Evolutionary conservation across 2,329 filamentous ascomycete genomes (phyloP), one percentile per base, ranked within the genome.

Genomic region (Aureobasidium melanogenum): DNA sequence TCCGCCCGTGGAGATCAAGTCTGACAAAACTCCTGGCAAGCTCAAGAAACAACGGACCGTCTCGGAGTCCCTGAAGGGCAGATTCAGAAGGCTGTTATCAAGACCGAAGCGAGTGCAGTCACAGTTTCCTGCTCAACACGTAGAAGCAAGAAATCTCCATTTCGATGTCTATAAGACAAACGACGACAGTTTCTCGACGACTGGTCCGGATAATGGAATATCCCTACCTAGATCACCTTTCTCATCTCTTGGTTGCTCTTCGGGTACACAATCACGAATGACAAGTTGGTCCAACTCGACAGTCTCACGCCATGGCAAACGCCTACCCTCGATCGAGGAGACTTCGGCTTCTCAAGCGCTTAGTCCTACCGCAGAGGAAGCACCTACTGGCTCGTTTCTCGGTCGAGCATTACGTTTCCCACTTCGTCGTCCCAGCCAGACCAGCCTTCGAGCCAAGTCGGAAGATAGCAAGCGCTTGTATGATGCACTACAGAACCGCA

Each of bases 281-380:
- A 89, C 87, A 1, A 91, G 87, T 70, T 90, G 88, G 88, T 82
- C 82, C 5, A 83, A 84, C 63, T 88, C 87, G 0, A 83, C 82
- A 1, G 77, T 75, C 62, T 77, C 63, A 73, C 80, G 76, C 24
- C 34, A 38, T 46, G 52, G 60, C 38, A 32, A 26, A n/a, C 36
- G 63, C 62, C 26, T 62, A 39, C 14, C 58, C 61, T 14, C 60
- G 48, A 56, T 62, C 14, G 60, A 65, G 30, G 56, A 61, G 60
- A 51, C 58, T 19, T 39, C 48, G 26, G 22, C 54, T 10, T 32
- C 59, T 1, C 36, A 46, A 44, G 50, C 26, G 50, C 66, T 44
- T 36, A 56, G 32, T 60, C 41, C 10, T n/a, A 36, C 30, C 15
- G 14, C 34, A 32, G 46, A 44, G 38, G 59, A 55, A 24, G 15